Conservation (phyloP, 1,284 basidiomycete species). For the Blastosporella zonata region DNA sequence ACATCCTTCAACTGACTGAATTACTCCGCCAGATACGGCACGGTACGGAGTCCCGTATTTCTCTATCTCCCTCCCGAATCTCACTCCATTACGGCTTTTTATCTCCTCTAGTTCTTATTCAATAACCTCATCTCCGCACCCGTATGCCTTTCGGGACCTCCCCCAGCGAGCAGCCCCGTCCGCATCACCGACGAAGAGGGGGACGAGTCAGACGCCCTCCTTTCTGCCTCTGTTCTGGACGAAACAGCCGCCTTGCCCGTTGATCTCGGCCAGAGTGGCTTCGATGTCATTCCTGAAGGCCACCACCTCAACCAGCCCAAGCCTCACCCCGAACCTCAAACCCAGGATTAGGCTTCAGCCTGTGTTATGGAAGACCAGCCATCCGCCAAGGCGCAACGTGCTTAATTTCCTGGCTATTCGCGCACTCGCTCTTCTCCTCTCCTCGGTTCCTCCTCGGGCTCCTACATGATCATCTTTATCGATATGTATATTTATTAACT, state of each 20-base stretch:
- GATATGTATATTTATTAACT: slow-evolving; percentile 2
- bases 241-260: slow-evolving; percentile 75
- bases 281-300: slow-evolving; percentile 61
- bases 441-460: background rate
- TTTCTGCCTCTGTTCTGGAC: slow-evolving; percentile 48
- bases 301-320: slow-evolving; percentile 33
- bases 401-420: background rate
- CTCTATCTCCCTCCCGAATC: slow-evolving; percentile 14
- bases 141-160: slow-evolving; percentile 49
- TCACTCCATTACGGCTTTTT: slow-evolving; percentile 6
- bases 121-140: slow-evolving; percentile 71
- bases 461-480: background rate
- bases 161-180: slow-evolving; percentile 24
- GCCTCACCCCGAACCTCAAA: background rate
- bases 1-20: background rate
- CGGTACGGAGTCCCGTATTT: slow-evolving; percentile 37
- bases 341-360: background rate
- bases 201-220: slow-evolving; percentile 41
- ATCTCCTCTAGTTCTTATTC: slow-evolving; percentile 62
- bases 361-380: background rate
- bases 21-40: slow-evolving; percentile 47
- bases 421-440: background rate
- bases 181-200: slow-evolving; percentile 42
- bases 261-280: slow-evolving; percentile 69
- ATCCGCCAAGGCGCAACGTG: background rate